These are phyloP conservation scores for Aspergillus funiculosus DNA, from an alignment of 495 filamentous ascomycete species.

Conservation along the genomic window DNA sequence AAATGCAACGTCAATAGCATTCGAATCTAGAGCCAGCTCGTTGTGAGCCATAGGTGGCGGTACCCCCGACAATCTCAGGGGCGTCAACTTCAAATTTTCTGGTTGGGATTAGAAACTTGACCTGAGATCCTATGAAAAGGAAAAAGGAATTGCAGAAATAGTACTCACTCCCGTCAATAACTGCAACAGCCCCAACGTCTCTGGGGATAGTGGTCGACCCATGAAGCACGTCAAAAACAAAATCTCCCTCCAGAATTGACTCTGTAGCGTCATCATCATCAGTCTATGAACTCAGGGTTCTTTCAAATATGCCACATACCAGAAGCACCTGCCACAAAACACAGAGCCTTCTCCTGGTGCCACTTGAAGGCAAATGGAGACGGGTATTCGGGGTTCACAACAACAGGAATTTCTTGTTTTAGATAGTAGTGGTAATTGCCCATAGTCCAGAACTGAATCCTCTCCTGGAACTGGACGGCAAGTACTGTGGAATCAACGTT, in stretches of 20 bases:
- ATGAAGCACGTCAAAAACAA: slow-evolving; percentile 57
- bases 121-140: neutral
- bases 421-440: slow-evolving; percentile 98
- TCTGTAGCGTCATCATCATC: slow-evolving; percentile 15
- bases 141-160: neutral
- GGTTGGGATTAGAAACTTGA: slow-evolving; percentile 9
- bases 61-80: slow-evolving; percentile 73
- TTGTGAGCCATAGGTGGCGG: slow-evolving; percentile 89
- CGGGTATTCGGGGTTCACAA: slow-evolving; percentile 21
- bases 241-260: slow-evolving; percentile 59
- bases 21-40: slow-evolving; percentile 59
- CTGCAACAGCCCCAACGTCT: slow-evolving; percentile 75
- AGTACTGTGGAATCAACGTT: slow-evolving; percentile 88
- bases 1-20: slow-evolving; percentile 69
- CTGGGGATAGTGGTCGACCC: slow-evolving; percentile 65
- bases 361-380: slow-evolving; percentile 50
- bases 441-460: slow-evolving; percentile 90
- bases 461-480: slow-evolving; percentile 68
- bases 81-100: slow-evolving; percentile 74
- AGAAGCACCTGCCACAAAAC: slow-evolving; percentile 48
- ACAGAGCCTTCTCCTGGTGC: slow-evolving; percentile 79
- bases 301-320: slow-evolving; percentile 24
- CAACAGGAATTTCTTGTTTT: slow-evolving; percentile 76
- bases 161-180: slow-evolving; percentile 74
- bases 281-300: too few species aligned